These are phyloP conservation scores for Phlebopus sp. DNA, from an alignment of 1,284 basidiomycete genomes.

Conservation along the genomic window DNA sequence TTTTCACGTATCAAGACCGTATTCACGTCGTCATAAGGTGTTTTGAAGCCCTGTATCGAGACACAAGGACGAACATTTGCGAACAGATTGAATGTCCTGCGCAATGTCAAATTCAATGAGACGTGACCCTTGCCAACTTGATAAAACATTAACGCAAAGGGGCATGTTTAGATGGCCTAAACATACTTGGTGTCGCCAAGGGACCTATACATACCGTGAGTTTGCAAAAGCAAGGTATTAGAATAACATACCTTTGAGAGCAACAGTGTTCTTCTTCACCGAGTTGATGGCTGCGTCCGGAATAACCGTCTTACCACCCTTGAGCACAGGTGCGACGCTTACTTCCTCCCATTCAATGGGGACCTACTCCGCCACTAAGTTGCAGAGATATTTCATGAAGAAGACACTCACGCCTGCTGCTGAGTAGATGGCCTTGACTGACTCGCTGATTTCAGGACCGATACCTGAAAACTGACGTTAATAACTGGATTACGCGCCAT, in stretches of 20 bases:
- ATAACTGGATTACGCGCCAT: slow-evolving; percentile 20
- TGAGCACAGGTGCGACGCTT: slow-evolving; percentile 91
- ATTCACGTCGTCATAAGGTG: slow-evolving; percentile 97
- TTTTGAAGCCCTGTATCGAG: slow-evolving; percentile 97
- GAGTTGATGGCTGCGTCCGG: slow-evolving; percentile 90
- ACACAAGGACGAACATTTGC: slow-evolving; percentile 98
- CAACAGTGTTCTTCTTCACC: slow-evolving; percentile 97
- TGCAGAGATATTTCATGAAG: slow-evolving; percentile 3
- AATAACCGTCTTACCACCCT: slow-evolving; percentile 96
- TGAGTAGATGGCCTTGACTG: slow-evolving; percentile 91
- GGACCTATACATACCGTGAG: slow-evolving; percentile 54
- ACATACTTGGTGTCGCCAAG: slow-evolving; percentile 87
- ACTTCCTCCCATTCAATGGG: slow-evolving; percentile 99
- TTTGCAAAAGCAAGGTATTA: slow-evolving; percentile 5
- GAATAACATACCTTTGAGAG: slow-evolving; percentile 80
- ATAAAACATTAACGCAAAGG: slow-evolving; percentile 10
- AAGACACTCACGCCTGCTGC: slow-evolving; percentile 69
- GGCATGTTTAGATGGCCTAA: slow-evolving; percentile 1
- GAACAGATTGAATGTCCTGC: slow-evolving; percentile 97
- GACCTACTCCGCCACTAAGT: slow-evolving; percentile 50
- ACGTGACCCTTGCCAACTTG: slow-evolving; percentile 98
- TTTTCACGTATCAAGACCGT: slow-evolving; percentile 99
- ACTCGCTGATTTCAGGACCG: slow-evolving; percentile 97
- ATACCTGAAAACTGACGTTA: slow-evolving; percentile 65
- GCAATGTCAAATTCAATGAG: slow-evolving; percentile 94